Evolutionary conservation across 2,329 filamentous ascomycete genomes (phyloP).

Genomic region (Corynespora cassiicola): DNA sequence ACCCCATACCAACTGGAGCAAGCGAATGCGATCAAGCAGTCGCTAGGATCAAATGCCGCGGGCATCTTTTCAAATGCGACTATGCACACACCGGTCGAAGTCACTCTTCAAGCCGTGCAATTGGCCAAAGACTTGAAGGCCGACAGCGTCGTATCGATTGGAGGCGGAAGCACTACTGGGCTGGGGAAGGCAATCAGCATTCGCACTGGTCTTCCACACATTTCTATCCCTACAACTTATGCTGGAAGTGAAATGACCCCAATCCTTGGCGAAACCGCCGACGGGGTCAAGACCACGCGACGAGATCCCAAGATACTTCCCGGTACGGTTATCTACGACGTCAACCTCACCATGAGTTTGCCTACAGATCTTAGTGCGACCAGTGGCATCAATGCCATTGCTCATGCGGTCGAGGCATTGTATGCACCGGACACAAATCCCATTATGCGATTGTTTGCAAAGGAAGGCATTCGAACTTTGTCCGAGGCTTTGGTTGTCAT

Average conservation of each 20-base stretch:
- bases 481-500: background rate
- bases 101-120: conserved; percentile 64
- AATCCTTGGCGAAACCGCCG: conserved; percentile 67
- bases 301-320: conserved; percentile 67
- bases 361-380: conserved; percentile 61
- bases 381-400: conserved; percentile 71
- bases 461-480: conserved; percentile 6
- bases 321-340: conserved; percentile 68
- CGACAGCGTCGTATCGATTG: conserved; percentile 66
- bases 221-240: conserved; percentile 45
- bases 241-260: conserved; percentile 65
- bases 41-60: conserved; percentile 40
- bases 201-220: conserved; percentile 39
- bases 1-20: conserved; percentile 3
- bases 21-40: background rate
- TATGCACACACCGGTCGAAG: conserved; percentile 67
- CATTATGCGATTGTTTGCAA: conserved; percentile 49
- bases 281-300: conserved; percentile 64
- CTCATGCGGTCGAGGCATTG: conserved; percentile 69
- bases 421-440: conserved; percentile 69
- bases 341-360: conserved; percentile 66
- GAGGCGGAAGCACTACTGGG: conserved; percentile 68
- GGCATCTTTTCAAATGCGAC: conserved; percentile 63
- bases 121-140: conserved; percentile 54
- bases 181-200: conserved; percentile 51